Base-by-base conservation (phyloP, 2,329 filamentous ascomycete genomes). In the Botryotinia narcissicola region DNA sequence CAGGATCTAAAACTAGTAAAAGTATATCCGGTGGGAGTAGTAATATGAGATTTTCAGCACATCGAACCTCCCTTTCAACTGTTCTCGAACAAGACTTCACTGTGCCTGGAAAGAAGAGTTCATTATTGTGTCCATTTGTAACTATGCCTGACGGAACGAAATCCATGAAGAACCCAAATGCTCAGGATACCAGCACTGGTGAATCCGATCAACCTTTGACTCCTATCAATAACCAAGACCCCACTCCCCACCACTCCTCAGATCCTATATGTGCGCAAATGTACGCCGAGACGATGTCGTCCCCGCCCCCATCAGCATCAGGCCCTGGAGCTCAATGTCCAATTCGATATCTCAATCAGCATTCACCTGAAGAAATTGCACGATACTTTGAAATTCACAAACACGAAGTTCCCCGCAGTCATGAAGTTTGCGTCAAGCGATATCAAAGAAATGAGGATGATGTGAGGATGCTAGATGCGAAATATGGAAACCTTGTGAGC, bases 341-440 rank as follows among this genome's bases (percentile, higher is more conserved):
- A 4, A 98, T 98, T 74, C 92, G 95, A 66, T 98, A 92, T 83
- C 86, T 98, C 80, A 92, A 98, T 82, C 92, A 97, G 81, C 95
- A 97, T 80, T 94, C 94, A 3, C 93, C 95, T 2, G 93, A 97
- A 84, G 95, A 98, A 81, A 91, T 98, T 75, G 95, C 95, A 22
- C 90, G 92, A 79, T 98, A 97, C 82, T 94, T 98, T 80, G 93
- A 98, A 82, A 94, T 91, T 70, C 95, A 98, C 84, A 98, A 98
- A 82, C 95, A 98, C 83, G 93, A 97, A 82, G 88, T 98, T 71
- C 95, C 95, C 16, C 90, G 95, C 78, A 98, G 94, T 81, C 95
- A 98, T 83, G 94, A 97, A 81, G 89, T 98, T 62, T 98, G 95
- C 82, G 90, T 98, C 75, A 91, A 93, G 80, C 89, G 95, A 73